Evolutionary conservation across 2,329 filamentous ascomycete genomes (phyloP), one percentile per base, ranked within the genome.

Genomic region (Sordariomycetes sp.): DNA sequence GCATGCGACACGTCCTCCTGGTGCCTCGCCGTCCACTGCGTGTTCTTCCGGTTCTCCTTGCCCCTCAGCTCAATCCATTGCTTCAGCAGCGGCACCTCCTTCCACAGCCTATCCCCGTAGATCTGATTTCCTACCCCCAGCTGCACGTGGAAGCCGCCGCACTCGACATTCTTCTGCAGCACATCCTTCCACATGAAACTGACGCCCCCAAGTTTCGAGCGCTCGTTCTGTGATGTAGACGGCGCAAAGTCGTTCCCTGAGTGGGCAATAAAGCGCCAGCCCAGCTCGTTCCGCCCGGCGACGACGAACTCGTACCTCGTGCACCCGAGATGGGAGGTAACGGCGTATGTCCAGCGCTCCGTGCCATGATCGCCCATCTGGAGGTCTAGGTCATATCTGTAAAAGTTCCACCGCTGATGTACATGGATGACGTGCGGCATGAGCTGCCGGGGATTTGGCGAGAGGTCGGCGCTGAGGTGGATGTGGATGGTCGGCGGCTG

Each of bases 141-240:
- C 66, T 99, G 94, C 7, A 89, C 86, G 65, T 99, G 94, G 69
- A 97, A 99, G 1, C 94, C 94, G 57, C 91, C 90, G 63, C 91
- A 96, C 64, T 99, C 94, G 32, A 91, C 84, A 65, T 99, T 95
- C 77, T 96, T 96, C 71, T 96, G 90, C 67, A 99, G 78, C 32
- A 99, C 91, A 65, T 99, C 94, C 66, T 96, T 97, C 94, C 94
- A 99, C 92, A 99, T 95, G 67, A 94, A 89, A 0, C 91, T 89
- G 1, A 95, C 81, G 1, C 94, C 94, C 34, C 94, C 94, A 1
- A 97, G 79, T 64, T 87, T 89, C 35, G 85, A 82, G 51, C 92
- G 82, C 64, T 99, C 94, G 60, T 87, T 90, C 57, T 90, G 86
- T 61, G 85, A 90, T 1, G 95, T 94, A 61, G 87, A 86, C 32